Conservation (phyloP, 1,284 basidiomycete genomes). For the Ustilago tritici region DNA sequence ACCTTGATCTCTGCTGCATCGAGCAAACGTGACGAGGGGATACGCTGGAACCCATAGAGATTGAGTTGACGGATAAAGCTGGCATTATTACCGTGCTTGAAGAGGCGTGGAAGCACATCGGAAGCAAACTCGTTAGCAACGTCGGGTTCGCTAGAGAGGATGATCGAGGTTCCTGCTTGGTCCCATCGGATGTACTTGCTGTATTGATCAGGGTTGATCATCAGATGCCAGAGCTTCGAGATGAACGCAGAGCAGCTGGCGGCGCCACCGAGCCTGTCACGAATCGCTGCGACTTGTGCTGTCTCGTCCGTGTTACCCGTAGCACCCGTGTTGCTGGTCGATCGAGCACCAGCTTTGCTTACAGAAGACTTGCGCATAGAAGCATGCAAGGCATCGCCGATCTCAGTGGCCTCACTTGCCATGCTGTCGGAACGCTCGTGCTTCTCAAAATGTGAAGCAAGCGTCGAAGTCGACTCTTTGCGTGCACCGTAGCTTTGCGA, state of each 20-base stretch:
- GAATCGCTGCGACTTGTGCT: constrained; percentile 65
- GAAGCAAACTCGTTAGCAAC: constrained; percentile 66
- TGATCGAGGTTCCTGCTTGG: constrained; percentile 65
- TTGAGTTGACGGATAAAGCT: constrained; percentile 69
- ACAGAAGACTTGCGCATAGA: constrained; percentile 28
- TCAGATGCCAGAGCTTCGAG: constrained; percentile 69
- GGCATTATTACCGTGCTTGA: constrained; percentile 69
- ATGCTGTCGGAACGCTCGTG: constrained; percentile 56
- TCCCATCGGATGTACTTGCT: constrained; percentile 65
- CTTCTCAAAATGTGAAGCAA: constrained; percentile 48
- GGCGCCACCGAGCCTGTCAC: constrained; percentile 66
- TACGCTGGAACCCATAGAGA: constrained; percentile 68
- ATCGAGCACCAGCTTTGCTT: constrained; percentile 23
- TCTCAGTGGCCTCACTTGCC: constrained; percentile 51
- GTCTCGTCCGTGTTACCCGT: constrained; percentile 59
- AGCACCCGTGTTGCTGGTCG: constrained; percentile 46
- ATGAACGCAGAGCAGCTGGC: constrained; percentile 69
- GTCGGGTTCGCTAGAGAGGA: constrained; percentile 66
- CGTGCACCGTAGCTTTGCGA: constrained; percentile 40
- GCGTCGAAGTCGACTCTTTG: constrained; percentile 39
- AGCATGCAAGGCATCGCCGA: constrained; percentile 25
- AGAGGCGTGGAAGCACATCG: constrained; percentile 65
- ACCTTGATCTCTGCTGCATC: constrained; percentile 63
- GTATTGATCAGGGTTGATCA: constrained; percentile 66
- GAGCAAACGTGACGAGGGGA: constrained; percentile 64